Evolutionary conservation across 1,284 basidiomycete genomes (phyloP), one percentile per base, ranked within the genome.

Genomic region (Microbotryomycetes sp.): DNA sequence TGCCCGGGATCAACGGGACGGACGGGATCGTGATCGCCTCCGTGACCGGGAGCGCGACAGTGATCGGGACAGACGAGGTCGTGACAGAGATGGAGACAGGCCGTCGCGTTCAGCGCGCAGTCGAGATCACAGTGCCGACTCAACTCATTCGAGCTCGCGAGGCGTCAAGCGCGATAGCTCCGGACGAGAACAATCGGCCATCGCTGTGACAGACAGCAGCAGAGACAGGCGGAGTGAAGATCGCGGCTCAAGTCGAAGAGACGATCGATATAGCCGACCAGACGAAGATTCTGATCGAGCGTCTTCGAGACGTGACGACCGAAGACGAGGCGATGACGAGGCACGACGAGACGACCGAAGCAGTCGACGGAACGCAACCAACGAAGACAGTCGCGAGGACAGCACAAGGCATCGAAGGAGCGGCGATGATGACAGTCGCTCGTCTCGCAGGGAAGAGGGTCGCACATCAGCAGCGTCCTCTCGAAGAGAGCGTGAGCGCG

Each of bases 1-100:
- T 19, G 25, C 46, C 54, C 75, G 75, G 25, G 78, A 80, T 7
- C 77, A 80, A 4, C 74, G 74, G 42, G 77, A 62, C n/a, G 61
- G n/a, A n/a, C n/a, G 59, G 28, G 66, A 70, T 28, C 36, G 47
- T 9, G 60, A 61, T 3, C 54, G 59, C 15, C 55, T 58, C 6
- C 57, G 36, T 46, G 56, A 59, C 22, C 52, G 57, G n/a, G 57
- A 59, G 28, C 16, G 6, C 12, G 31, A 59, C 28, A 30, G 9
- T 19, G 36, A 19, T 42, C 36, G 57, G 15, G 12, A 12, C 5
- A 16, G 28, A 23, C 58, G 58, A 9, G 57, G 58, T 50, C 28
- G 28, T 22, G 31, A 59, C 28, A 30, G 9, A 9, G 36, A 19
- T 42, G 12, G 57, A n/a, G 12, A 12, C 5, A 16, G 28, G 19